Evolutionary conservation across 2,329 filamentous ascomycete genomes (phyloP), one percentile per base, ranked within the genome.

Genomic region (Diaporthe ilicicola): DNA sequence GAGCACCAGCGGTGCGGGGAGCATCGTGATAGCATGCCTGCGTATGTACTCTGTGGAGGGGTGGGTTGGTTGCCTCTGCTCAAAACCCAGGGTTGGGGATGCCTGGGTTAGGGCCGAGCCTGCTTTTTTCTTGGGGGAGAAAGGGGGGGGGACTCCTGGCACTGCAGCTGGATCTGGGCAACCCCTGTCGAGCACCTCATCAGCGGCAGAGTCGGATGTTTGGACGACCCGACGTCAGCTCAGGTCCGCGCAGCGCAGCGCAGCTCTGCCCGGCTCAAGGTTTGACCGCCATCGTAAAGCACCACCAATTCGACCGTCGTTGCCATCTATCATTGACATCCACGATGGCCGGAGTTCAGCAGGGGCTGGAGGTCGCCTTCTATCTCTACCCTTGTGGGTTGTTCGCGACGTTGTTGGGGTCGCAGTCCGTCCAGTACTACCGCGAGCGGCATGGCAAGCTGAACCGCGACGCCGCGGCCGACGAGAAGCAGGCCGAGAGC

Each of bases 351-450:
- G 72, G 70, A 70, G 73, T 74, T 56, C 75, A 82, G 74, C 70
- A 79, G 51, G 82, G 79, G 46, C 74, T 84, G 61, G 76, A 80
- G 71, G 75, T 81, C 9, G 80, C 79, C 71, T 84, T 84, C 73
- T 84, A 84, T 64, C 67, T 80, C 65, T 84, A 84, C 70, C 83
- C 82, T 1, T 80, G 79, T 50, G 76, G 78, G 6, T 78, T 84
- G 10, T 83, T 84, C 56, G 69, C 76, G 4, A 77, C 80, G 1
- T 73, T 84, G 7, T 67, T 83, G 19, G 76, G 79, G 3, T 79
- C 78, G 0, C 82, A 84, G 73, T 75, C 81, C 7, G 64, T 81
- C 46, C 77, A 80, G 68, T 84, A 81, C 73, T 83, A 79, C 74
- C 78, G 77, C 67, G 75, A 77, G 70, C 78, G 80, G 17, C 53